Conservation (phyloP, 176 grass and related monocot species). For the Aegilops tauschii region DNA sequence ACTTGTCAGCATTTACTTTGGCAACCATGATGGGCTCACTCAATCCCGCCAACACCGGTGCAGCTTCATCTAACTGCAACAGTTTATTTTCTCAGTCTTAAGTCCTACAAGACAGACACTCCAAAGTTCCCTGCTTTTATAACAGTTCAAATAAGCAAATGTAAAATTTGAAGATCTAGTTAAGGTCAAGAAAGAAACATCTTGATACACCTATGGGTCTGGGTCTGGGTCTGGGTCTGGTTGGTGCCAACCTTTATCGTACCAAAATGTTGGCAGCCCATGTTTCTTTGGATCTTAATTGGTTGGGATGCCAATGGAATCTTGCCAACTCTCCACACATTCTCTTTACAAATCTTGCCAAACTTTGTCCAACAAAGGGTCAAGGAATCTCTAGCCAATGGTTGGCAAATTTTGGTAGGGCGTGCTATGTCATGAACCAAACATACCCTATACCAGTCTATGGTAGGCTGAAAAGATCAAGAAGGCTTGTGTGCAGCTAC, state of each 20-base stretch:
- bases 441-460: not conserved
- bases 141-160: not conserved
- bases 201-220: constrained; percentile 1
- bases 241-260: not conserved
- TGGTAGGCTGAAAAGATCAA: not conserved
- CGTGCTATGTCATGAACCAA: not conserved
- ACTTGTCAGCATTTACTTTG: constrained; percentile 96
- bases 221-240: not conserved
- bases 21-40: constrained; percentile 70
- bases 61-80: constrained; percentile 87
- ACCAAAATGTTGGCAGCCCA: not conserved
- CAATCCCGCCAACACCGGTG: constrained; percentile 62
- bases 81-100: constrained; percentile 29
- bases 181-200: constrained; percentile 18
- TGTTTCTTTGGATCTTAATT: not conserved
- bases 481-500: not conserved
- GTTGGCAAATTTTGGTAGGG: not conserved
- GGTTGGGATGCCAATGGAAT: not conserved
- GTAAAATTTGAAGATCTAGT: not conserved
- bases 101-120: constrained; percentile 21
- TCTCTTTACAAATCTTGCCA: too few species aligned
- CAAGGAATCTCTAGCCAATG: not conserved
- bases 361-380: not conserved
- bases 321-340: not conserved
- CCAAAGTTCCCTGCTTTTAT: constrained; percentile 16